Conservation (phyloP, 1,284 basidiomycete species). For the Pterulicium gracile region DNA sequence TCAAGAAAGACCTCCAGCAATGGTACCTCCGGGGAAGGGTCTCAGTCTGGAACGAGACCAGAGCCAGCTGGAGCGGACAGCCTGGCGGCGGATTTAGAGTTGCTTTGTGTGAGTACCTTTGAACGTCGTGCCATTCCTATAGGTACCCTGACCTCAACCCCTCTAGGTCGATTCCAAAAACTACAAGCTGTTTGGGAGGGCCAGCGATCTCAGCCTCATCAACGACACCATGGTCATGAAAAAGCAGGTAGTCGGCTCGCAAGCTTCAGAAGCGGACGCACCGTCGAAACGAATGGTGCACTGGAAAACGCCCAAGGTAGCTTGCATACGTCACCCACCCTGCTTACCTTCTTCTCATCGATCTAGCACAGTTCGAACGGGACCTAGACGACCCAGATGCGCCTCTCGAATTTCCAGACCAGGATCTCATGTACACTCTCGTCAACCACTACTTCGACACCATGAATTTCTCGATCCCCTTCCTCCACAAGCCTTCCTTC, state of each 20-base stretch:
- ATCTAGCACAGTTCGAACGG: constrained; percentile 1
- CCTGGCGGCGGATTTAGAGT: background rate
- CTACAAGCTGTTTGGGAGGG: background rate
- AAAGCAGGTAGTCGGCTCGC: background rate
- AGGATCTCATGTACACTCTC: constrained; percentile 25
- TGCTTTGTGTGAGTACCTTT: background rate
- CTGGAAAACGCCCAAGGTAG: background rate
- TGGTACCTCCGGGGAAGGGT: too few species aligned
- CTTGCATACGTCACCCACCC: too few species aligned
- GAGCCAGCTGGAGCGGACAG: background rate
- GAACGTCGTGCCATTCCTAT: background rate
- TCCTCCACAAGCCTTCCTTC: constrained; percentile 36
- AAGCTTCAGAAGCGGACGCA: background rate
- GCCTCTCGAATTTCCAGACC: constrained; percentile 16
- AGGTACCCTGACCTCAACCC: background rate
- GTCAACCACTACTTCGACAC: constrained; percentile 34
- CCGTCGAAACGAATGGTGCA: background rate
- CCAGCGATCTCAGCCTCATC: background rate
- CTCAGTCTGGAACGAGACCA: too few species aligned
- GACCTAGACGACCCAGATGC: background rate
- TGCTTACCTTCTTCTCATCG: too few species aligned
- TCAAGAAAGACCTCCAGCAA: too few species aligned
- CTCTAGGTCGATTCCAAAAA: background rate
- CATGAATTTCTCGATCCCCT: constrained; percentile 25
- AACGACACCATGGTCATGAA: background rate